Conservation (phyloP, 1,139 yeast genomes). For the Kodamaea alishanica region DNA sequence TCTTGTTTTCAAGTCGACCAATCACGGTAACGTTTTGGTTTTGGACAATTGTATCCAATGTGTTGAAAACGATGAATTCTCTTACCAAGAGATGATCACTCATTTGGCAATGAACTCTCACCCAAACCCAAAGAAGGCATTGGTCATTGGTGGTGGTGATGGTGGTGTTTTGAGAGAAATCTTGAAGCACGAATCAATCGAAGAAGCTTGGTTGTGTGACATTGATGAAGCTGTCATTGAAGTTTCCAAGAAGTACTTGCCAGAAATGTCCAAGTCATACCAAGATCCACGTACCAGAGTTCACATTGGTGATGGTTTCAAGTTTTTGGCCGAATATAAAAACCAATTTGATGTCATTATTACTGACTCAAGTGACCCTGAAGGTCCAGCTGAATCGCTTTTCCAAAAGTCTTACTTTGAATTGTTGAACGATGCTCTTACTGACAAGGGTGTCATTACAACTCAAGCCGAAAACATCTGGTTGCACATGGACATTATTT, state of each 20-base stretch:
- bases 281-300: constrained; percentile 77
- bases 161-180: constrained; percentile 94
- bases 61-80: constrained; percentile 91
- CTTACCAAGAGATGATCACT: constrained; percentile 93
- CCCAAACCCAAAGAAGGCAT: constrained; percentile 83
- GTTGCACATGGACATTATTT: constrained; percentile 78
- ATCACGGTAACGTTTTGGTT: constrained; percentile 88
- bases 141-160: constrained; percentile 95
- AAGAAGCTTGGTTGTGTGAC: constrained; percentile 85
- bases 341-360: constrained; percentile 82
- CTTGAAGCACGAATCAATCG: constrained; percentile 79
- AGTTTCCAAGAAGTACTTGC: constrained; percentile 77
- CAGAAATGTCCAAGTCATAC: constrained; percentile 78
- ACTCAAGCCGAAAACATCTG: constrained; percentile 92
- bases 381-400: constrained; percentile 89
- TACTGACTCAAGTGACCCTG: constrained; percentile 95
- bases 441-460: constrained; percentile 83
- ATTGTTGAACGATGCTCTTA: constrained; percentile 73
- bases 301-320: constrained; percentile 89
- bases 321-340: constrained; percentile 71
- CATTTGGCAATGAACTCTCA: constrained; percentile 88
- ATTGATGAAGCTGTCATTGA: constrained; percentile 88
- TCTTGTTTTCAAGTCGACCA: constrained; percentile 79
- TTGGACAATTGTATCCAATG: constrained; percentile 90
- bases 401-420: constrained; percentile 86